Evolutionary conservation across 164 flowering plant genomes (phyloP).

Genomic region (Sextonia rubra): DNA sequence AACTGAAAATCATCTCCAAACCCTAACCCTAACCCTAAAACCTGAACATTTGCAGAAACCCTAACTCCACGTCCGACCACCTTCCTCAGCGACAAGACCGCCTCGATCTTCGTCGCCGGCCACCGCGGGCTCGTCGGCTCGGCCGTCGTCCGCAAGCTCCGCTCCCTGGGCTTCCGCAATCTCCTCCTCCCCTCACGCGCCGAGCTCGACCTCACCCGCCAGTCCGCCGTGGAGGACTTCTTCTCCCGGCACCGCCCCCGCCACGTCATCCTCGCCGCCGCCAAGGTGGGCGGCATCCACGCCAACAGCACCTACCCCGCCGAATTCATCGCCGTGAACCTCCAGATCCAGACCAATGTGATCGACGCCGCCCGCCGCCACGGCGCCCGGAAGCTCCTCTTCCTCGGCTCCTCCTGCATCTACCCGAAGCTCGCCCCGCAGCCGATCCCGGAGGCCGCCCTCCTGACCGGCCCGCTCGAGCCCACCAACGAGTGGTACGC

Average conservation of each 20-base stretch:
- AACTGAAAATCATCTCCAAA: not conserved
- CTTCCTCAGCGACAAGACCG: conserved; percentile 49
- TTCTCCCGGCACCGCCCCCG: conserved; percentile 61
- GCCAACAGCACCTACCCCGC: conserved; percentile 94
- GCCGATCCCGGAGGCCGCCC: conserved; percentile 70
- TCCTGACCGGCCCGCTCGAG: conserved; percentile 81
- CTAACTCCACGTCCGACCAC: conserved; percentile 4
- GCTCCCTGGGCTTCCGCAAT: conserved; percentile 49
- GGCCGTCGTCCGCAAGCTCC: conserved; percentile 71
- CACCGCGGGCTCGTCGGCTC: conserved; percentile 89
- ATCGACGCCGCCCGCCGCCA: conserved; percentile 56
- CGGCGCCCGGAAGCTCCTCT: conserved; percentile 65
- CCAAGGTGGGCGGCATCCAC: conserved; percentile 95
- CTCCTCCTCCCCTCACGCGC: conserved; percentile 65
- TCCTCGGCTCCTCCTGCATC: conserved; percentile 88
- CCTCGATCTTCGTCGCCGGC: conserved; percentile 84
- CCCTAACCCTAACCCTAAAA: not conserved
- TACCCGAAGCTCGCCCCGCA: conserved; percentile 92
- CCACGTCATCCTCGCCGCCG: conserved; percentile 81
- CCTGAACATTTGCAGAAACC: not conserved
- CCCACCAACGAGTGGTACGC: conserved; percentile 97
- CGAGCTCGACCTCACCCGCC: conserved; percentile 81
- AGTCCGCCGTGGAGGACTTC: conserved; percentile 73
- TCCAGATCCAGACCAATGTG: conserved; percentile 89
- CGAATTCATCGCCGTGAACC: conserved; percentile 77